Base-by-base conservation (phyloP, 2,329 filamentous ascomycete genomes). In the Ceratocystis albifundus region DNA sequence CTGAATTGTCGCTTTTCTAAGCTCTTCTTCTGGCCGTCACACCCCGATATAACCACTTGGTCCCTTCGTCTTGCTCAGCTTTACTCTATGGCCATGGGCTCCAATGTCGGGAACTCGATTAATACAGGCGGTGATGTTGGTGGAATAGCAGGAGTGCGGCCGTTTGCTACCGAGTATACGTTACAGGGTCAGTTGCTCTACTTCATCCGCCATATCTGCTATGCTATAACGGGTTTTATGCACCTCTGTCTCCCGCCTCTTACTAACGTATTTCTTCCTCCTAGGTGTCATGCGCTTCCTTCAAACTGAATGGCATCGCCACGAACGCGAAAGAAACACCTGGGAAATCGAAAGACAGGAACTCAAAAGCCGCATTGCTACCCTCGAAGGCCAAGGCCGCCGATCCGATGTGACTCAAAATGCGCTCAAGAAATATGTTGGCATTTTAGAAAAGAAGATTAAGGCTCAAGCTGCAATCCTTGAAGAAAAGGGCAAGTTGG, bases 341-440 rank as follows among this genome's bases (percentile, higher is more conserved):
- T 99, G 94, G 94, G 94, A 99, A 77, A 99, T 99, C 74, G 94
- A 99, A 77, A 88, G 91, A 74, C 94, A 96, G 72, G 94, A 99
- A 79, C 97, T 99, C 94, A 96, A 96, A 80, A 91, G 90, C 71
- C 87, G 95, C 73, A 96, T 99, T 78, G 93, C 93, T 64, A 88
- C 89, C 72, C 84, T 97, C 70, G 94, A 99, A 77, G 94, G 94
- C 65, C 90, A 96, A 71, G 84, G 88, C 41, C 83, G 92, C 70
- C 90, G 93, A 70, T 88, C 89, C 63, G 94, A 96, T 76, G 88
- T 89, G 69, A 85, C 92, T 67, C 92, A 96, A 72, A 91, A 92
- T 76, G 90, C 91, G 44, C 78, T 96, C 65, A 91, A 90, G 74
- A 91, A 91, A 78, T 95, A 96, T 73, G 88, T 97, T 68, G 82